Evolutionary conservation across 2,329 filamentous ascomycete genomes (phyloP).

Genomic region (Penicillium sp.): DNA sequence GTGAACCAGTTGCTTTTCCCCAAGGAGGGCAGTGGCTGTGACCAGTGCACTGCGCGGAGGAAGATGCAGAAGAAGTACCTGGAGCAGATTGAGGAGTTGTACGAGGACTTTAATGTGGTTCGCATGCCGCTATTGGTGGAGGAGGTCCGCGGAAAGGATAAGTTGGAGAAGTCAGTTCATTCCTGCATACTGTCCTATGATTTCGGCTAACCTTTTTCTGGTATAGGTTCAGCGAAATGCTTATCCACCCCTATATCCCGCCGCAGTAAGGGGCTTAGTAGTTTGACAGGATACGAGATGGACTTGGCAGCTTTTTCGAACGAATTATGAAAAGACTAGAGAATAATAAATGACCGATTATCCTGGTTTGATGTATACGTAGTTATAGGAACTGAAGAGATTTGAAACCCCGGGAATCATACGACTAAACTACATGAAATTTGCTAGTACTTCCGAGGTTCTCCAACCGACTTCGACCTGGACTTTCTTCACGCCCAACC

Average conservation of each 20-base stretch:
- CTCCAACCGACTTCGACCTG: not conserved
- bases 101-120: constrained; percentile 98
- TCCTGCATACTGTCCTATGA: not conserved
- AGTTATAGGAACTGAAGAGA: not conserved
- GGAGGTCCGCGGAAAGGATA: constrained; percentile 94
- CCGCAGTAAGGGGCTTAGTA: constrained; percentile 35
- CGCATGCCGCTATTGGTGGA: constrained; percentile 96
- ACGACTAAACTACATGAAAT: not conserved
- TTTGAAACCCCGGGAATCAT: not conserved
- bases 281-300: constrained; percentile 15
- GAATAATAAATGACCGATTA: constrained; percentile 29
- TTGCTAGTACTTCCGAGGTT: not conserved
- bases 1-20: constrained; percentile 98
- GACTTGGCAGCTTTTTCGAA: constrained; percentile 23
- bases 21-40: constrained; percentile 78
- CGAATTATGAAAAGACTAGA: constrained; percentile 42
- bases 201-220: not conserved
- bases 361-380: not conserved
- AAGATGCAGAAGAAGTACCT: constrained; percentile 99
- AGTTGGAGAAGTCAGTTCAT: constrained; percentile 69
- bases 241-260: constrained; percentile 50
- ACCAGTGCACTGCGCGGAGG: constrained; percentile 89
- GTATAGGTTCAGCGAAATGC: constrained; percentile 51
- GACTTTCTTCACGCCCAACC: not conserved
- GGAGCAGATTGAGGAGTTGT: constrained; percentile 96